phyloP scores from a whole-genome alignment of 768 basidiomycete species.

The Leccinellum albellum region DNA sequence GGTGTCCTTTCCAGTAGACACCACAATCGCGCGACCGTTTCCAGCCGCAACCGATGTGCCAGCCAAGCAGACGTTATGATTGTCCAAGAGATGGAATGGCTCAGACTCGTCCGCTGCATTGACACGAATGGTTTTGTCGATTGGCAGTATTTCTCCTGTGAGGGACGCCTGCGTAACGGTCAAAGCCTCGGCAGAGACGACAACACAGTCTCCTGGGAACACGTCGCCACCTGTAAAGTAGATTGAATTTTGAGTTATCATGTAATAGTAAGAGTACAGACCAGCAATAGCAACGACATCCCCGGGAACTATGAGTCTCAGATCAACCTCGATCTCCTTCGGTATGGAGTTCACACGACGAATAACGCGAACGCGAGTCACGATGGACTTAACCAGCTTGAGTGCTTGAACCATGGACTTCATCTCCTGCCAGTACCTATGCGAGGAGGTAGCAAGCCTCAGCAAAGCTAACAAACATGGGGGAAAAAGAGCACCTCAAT shows the following conservation, averaged over 20 bases:
- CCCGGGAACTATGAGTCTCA: constrained; percentile 30
- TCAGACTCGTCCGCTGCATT: constrained; percentile 13
- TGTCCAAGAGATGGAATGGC: constrained; percentile 29
- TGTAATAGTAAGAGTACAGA: constrained; percentile 1
- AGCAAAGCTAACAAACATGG: background rate
- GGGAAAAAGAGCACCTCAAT: constrained; percentile 20
- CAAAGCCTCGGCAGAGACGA: constrained; percentile 33
- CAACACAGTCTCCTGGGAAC: constrained; percentile 34
- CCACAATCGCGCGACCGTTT: constrained; percentile 29
- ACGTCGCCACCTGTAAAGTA: constrained; percentile 29
- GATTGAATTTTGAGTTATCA: background rate
- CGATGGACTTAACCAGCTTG: constrained; percentile 32
- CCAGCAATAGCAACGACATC: constrained; percentile 32
- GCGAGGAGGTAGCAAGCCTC: background rate
- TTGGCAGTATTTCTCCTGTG: constrained; percentile 34
- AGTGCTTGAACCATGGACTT: constrained; percentile 35
- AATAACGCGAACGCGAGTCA: constrained; percentile 31
- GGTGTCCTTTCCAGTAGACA: constrained; percentile 31
- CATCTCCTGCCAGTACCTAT: constrained; percentile 32
- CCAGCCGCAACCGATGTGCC: constrained; percentile 34
- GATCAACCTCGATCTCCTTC: constrained; percentile 30
- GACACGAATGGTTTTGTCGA: constrained; percentile 28
- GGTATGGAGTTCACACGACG: constrained; percentile 20
- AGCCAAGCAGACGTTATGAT: constrained; percentile 31
- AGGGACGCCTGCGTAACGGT: constrained; percentile 35